A percentile compares a stretch with the other conserved stretches of the same genome.
Evolutionary conservation across 2,329 filamentous ascomycete genomes (phyloP).

Genomic region (Scedosporium minutisporum): DNA sequence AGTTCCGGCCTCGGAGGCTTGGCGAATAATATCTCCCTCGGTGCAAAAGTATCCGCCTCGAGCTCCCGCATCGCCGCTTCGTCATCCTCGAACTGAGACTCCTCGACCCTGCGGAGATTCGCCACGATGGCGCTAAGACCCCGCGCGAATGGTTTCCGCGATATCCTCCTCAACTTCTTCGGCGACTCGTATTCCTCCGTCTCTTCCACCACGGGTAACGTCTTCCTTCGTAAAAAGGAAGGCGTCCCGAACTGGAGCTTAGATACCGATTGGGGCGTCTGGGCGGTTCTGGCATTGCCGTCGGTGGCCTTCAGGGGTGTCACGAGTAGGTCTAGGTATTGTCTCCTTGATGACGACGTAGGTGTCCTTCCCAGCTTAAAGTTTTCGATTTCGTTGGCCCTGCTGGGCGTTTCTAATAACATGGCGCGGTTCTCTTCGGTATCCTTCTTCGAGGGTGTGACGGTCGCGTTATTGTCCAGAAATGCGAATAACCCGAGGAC

Average conservation of each 20-base stretch:
- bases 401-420: slow-evolving; percentile 34
- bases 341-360: slow-evolving; percentile 48
- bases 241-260: slow-evolving; percentile 59
- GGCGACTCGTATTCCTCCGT: slow-evolving; percentile 34
- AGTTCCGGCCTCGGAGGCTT: slow-evolving; percentile 8
- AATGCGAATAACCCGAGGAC: slow-evolving; percentile 72
- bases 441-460: slow-evolving; percentile 37
- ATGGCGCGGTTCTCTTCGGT: slow-evolving; percentile 18
- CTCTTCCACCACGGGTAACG: slow-evolving; percentile 45
- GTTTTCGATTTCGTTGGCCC: slow-evolving; percentile 21
- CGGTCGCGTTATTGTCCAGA: slow-evolving; percentile 40
- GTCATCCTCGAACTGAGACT: slow-evolving; percentile 62
- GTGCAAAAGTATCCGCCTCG: slow-evolving; percentile 37
- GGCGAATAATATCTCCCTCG: not conserved
- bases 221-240: slow-evolving; percentile 46
- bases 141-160: slow-evolving; percentile 52
- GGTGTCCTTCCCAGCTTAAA: slow-evolving; percentile 36
- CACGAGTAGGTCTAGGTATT: slow-evolving; percentile 52
- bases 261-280: slow-evolving; percentile 39
- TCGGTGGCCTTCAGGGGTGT: slow-evolving; percentile 50
- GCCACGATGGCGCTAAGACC: slow-evolving; percentile 68
- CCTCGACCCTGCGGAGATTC: slow-evolving; percentile 58
- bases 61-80: slow-evolving; percentile 64
- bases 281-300: slow-evolving; percentile 21
- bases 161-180: slow-evolving; percentile 36